phyloP scores from a whole-genome alignment of 768 basidiomycete genomes.

The Candolleomyces efflorescens region DNA sequence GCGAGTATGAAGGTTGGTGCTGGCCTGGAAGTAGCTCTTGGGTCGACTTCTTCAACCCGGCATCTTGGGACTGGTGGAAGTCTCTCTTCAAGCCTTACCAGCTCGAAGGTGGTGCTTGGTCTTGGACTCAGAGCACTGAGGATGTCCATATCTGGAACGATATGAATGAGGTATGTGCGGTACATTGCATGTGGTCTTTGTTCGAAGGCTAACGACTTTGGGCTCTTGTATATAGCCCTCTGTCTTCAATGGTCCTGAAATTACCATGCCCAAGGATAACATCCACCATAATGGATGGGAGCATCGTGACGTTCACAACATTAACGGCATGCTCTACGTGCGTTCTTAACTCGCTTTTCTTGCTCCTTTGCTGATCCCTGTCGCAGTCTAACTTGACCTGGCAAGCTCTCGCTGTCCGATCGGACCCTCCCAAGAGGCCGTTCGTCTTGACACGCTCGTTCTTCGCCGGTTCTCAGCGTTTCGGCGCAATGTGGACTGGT shows the following conservation, averaged over 20 bases:
- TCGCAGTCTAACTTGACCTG: slow-evolving; percentile 77
- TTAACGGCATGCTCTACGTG: slow-evolving; percentile 94
- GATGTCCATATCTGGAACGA: slow-evolving; percentile 97
- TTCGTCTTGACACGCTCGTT: slow-evolving; percentile 96
- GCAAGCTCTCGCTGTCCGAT: slow-evolving; percentile 73
- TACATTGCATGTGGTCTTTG: too few relatives aligned
- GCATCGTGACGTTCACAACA: slow-evolving; percentile 94
- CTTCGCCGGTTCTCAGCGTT: slow-evolving; percentile 93
- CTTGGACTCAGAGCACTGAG: slow-evolving; percentile 77
- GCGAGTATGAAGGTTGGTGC: slow-evolving; percentile 97
- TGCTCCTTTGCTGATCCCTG: neutral
- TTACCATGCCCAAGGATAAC: slow-evolving; percentile 62
- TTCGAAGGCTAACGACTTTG: neutral
- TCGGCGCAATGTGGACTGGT: slow-evolving; percentile 98
- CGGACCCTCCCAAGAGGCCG: slow-evolving; percentile 73
- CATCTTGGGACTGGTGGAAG: slow-evolving; percentile 88
- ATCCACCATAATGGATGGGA: slow-evolving; percentile 96
- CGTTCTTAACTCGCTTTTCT: slow-evolving; percentile 18
- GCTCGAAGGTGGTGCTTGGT: slow-evolving; percentile 53
- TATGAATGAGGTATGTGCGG: slow-evolving; percentile 85
- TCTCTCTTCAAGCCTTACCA: slow-evolving; percentile 67
- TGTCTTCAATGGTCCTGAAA: slow-evolving; percentile 99
- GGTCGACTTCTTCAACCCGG: slow-evolving; percentile 96
- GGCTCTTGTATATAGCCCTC: slow-evolving; percentile 68
- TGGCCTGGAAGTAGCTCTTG: slow-evolving; percentile 96